Base-by-base conservation (phyloP, 2,329 filamentous ascomycete genomes). In the Paecilomyces sp. region DNA sequence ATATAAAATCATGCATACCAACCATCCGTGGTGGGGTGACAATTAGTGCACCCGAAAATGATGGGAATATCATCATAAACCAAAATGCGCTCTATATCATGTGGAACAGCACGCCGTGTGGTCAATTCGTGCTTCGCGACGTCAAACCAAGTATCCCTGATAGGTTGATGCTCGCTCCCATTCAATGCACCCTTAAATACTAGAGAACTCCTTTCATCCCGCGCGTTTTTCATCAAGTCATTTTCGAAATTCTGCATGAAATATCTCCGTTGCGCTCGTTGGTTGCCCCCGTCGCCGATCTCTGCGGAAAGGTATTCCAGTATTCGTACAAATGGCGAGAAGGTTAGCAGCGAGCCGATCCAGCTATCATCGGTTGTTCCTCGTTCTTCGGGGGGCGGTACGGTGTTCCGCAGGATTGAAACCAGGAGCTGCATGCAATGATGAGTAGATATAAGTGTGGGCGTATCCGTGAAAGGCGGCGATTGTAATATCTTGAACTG, bases 221-320 rank as follows among this genome's bases (percentile, higher is more conserved):
- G 75, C 61, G 71, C 69, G 59, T 74, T 68, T 31, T 62, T 61
- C 51, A 65, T 72, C 63, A 72, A 72, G 59, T 77, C 75, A n/a
- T 68, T 65, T 56, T 76, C 68, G 58, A 77, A 77, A 54, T 76
- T 77, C 54, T 70, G 67, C 75, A 77, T 78, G 60, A 78, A 78
- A 33, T 75, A 72, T 62, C 71, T 77, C 28, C 75, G 71, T 61
- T 77, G 73, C 60, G 69, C 64, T 24, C 75, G 70, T 60, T 75
- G 74, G 58, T 69, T 76, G 30, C 71, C 70, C 3, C 75, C 74
- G 36, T 76, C 73, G 5, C 75, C 75, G 33, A 77, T 77, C 58
- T 77, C 75, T 0, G 75, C 75, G 1, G 75, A 76, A 64, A 78
- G 76, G 58, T 72, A 77, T 57, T 78, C 74, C 33, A 75, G 71